Conservation (phyloP, 129 eudicot genomes). For the Centella asiatica region DNA sequence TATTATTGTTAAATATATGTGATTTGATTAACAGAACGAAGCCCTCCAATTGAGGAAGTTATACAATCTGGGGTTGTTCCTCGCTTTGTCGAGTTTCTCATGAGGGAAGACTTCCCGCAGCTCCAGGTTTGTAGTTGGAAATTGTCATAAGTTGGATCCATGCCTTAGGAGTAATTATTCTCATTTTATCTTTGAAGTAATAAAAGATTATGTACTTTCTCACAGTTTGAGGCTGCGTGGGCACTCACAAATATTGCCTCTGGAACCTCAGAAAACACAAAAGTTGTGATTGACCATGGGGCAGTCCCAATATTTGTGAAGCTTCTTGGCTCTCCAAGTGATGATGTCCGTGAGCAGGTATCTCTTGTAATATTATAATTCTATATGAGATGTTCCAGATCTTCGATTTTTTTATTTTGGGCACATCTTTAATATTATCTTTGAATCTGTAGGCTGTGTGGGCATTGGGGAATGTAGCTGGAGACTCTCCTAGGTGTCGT, state of each 20-base stretch:
- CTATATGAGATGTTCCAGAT: not conserved
- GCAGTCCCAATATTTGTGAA: conserved; percentile 83
- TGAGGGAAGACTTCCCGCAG: conserved; percentile 82
- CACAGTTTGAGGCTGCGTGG: conserved; percentile 96
- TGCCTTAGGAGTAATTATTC: not conserved
- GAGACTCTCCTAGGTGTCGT: conserved; percentile 87
- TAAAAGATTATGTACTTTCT: not conserved
- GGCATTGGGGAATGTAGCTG: conserved; percentile 95
- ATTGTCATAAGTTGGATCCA: not conserved
- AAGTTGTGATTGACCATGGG: conserved; percentile 79
- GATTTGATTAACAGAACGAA: conserved; percentile 43
- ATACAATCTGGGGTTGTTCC: conserved; percentile 93
- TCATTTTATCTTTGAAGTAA: not conserved
- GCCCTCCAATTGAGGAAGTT: conserved; percentile 94
- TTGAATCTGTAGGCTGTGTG: conserved; percentile 62
- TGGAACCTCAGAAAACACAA: conserved; percentile 85
- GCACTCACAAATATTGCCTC: conserved; percentile 95
- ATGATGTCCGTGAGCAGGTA: conserved; percentile 97
- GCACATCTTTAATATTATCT: not conserved
- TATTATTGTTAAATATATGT: not conserved
- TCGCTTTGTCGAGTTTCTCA: conserved; percentile 77
- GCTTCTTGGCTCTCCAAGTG: conserved; percentile 82
- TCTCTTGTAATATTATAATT: not conserved
- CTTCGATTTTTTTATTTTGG: not conserved
- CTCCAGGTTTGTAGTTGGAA: conserved; percentile 58